Percentiles rank a stretch among this genome's conserved stretches.
Conservation (phyloP, 2,329 filamentous ascomycete genomes). For the Diplocarpon rosae region DNA sequence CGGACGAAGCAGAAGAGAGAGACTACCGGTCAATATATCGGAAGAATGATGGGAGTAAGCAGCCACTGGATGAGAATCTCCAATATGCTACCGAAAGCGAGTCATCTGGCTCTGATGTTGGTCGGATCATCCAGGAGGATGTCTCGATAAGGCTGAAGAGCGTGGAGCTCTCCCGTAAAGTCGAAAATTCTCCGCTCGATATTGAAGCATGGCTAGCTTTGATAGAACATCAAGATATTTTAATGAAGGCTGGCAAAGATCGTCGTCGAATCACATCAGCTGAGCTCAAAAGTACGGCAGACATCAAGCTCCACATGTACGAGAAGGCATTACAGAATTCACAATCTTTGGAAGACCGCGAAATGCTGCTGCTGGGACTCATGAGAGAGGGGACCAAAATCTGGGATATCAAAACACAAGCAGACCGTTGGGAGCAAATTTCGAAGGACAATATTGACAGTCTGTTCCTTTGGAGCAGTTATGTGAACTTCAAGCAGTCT, state of each 20-base stretch:
- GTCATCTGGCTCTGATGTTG: conserved; percentile 30
- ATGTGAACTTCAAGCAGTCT: conserved; percentile 63
- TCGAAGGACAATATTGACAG: conserved; percentile 44
- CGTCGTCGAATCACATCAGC: conserved; percentile 41
- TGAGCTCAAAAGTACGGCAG: conserved; percentile 58
- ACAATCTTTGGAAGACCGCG: conserved; percentile 34
- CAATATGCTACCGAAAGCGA: conserved; percentile 36
- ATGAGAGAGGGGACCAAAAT: conserved; percentile 64
- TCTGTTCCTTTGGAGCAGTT: conserved; percentile 60
- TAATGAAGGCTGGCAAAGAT: conserved; percentile 43
- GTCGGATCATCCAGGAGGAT: conserved; percentile 28
- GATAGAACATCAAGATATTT: conserved; percentile 63
- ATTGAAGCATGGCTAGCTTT: conserved; percentile 65
- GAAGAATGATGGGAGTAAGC: conserved; percentile 40
- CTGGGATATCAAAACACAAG: conserved; percentile 55
- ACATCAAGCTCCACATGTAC: conserved; percentile 71
- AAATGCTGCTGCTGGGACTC: conserved; percentile 53
- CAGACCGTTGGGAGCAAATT: conserved; percentile 54
- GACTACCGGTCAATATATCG: conserved; percentile 56
- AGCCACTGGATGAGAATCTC: conserved; percentile 23
- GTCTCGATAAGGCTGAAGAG: conserved; percentile 42
- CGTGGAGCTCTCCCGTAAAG: conserved; percentile 49
- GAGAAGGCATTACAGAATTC: conserved; percentile 61
- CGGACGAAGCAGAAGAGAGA: conserved; percentile 36
- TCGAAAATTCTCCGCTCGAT: conserved; percentile 56